phyloP scores from a whole-genome alignment of 2,329 filamentous ascomycete genomes.

The Nemania abortiva region DNA sequence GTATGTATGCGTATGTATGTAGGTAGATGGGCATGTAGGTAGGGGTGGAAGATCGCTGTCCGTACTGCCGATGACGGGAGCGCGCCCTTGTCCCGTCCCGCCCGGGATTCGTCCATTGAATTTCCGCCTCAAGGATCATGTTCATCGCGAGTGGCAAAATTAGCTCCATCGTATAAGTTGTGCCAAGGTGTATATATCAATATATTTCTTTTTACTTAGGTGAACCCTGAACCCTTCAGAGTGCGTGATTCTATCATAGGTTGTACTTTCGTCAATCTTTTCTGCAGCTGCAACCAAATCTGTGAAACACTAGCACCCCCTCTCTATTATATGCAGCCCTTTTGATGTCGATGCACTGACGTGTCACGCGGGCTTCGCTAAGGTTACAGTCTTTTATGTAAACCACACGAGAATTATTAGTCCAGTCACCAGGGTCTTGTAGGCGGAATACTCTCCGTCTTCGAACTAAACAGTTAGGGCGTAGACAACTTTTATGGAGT shows the following conservation, averaged over 20 bases:
- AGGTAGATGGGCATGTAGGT: not conserved
- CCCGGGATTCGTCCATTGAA: conserved; percentile 23
- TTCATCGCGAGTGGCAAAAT: conserved; percentile 15
- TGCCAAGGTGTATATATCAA: conserved; percentile 1
- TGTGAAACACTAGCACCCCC: conserved; percentile 12
- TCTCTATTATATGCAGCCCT: conserved; percentile 28
- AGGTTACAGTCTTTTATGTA: conserved; percentile 26
- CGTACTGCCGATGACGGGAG: conserved; percentile 29
- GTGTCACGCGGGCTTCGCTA: conserved; percentile 9
- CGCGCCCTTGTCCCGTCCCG: conserved; percentile 26
- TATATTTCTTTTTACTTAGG: conserved; percentile 16
- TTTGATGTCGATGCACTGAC: not conserved
- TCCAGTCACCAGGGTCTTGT: conserved; percentile 9
- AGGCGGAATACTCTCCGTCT: conserved; percentile 12
- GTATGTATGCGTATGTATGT: conserved; percentile 2
- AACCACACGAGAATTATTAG: conserved; percentile 15
- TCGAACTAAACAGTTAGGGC: conserved; percentile 8
- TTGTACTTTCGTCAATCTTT: conserved; percentile 18
- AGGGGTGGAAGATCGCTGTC: conserved; percentile 27
- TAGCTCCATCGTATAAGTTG: conserved; percentile 8
- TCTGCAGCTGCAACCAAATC: conserved; percentile 17
- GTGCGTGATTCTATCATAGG: conserved; percentile 4
- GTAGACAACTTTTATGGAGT: conserved; percentile 14
- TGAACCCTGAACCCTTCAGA: conserved; percentile 10
- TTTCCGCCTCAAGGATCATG: conserved; percentile 15